phyloP scores from a whole-genome alignment of 768 basidiomycete genomes.

The Mycena filopes region DNA sequence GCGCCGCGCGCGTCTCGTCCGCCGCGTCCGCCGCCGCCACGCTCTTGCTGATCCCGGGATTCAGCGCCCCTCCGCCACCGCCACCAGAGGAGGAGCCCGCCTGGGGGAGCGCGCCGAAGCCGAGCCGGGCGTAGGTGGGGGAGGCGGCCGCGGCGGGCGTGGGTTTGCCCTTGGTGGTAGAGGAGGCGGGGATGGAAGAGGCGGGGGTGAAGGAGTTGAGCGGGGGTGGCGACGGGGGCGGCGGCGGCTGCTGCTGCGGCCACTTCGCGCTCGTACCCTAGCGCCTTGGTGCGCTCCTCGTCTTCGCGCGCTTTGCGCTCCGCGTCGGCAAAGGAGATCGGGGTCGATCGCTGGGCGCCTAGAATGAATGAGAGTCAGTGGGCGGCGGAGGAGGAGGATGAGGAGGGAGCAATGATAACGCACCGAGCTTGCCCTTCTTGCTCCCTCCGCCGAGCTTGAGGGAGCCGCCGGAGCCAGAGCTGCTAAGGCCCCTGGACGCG shows the following conservation, averaged over 20 bases:
- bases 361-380: too few relatives aligned
- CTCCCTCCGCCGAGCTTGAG: slow-evolving; percentile 33
- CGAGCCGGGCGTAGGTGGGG: slow-evolving; percentile 28
- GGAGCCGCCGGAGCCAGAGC: slow-evolving; percentile 15
- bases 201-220: slow-evolving; percentile 20
- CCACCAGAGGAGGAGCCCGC: background rate
- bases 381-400: too few relatives aligned
- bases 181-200: slow-evolving; percentile 38
- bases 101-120: slow-evolving; percentile 29
- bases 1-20: slow-evolving; percentile 69
- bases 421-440: slow-evolving; percentile 36
- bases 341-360: slow-evolving; percentile 88
- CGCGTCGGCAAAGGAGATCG: slow-evolving; percentile 94
- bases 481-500: slow-evolving; percentile 27
- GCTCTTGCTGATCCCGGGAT: slow-evolving; percentile 27
- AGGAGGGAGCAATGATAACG: slow-evolving; percentile 5
- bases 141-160: slow-evolving; percentile 9
- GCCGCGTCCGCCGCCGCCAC: slow-evolving; percentile 57
- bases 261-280: slow-evolving; percentile 89
- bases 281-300: slow-evolving; percentile 89
- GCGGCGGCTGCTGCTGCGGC: slow-evolving; percentile 51
- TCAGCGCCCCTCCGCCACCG: slow-evolving; percentile 8
- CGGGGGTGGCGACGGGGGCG: slow-evolving; percentile 23
- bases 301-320: slow-evolving; percentile 92
- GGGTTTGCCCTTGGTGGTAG: slow-evolving; percentile 35